Percentiles rank a stretch among this genome's conserved stretches.
Conservation (phyloP, 352 stramenopile species). For the Pythium aristosporum region DNA sequence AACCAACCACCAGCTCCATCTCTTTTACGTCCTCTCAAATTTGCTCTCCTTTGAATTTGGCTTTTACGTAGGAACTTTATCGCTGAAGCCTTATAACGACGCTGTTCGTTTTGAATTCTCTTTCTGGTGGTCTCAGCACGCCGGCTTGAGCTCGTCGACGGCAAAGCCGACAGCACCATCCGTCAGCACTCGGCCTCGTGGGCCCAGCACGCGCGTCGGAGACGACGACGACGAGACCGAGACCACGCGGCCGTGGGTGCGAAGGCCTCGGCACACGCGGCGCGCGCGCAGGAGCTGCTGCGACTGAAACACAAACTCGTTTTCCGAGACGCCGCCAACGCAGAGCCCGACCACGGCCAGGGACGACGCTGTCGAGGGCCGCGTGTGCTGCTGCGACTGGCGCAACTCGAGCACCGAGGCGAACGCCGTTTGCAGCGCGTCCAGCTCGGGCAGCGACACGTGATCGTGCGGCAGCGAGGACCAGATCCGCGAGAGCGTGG, state of each 20-base stretch:
- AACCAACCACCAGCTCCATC: neutral
- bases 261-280: slow-evolving; percentile 42
- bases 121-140: slow-evolving; percentile 4
- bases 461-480: slow-evolving; percentile 35
- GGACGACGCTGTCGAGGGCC: neutral
- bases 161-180: slow-evolving; percentile 21
- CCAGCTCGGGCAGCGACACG: slow-evolving; percentile 40
- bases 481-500: slow-evolving; percentile 39
- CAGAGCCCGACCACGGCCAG: slow-evolving; percentile 4
- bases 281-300: slow-evolving; percentile 47
- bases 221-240: neutral
- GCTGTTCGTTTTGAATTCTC: neutral
- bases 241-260: slow-evolving; percentile 47
- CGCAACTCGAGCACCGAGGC: slow-evolving; percentile 34
- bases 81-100: neutral
- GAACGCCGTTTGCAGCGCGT: slow-evolving; percentile 44
- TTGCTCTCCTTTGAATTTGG: neutral
- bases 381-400: slow-evolving; percentile 11
- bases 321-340: slow-evolving; percentile 51
- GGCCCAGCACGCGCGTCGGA: slow-evolving; percentile 6
- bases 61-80: too few relatives aligned
- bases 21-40: neutral
- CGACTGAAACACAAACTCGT: slow-evolving; percentile 59
- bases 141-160: slow-evolving; percentile 42
- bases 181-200: slow-evolving; percentile 8